These are phyloP conservation scores for Boletellus ananiceps DNA, from an alignment of 768 basidiomycete species.

Conservation along the genomic window DNA sequence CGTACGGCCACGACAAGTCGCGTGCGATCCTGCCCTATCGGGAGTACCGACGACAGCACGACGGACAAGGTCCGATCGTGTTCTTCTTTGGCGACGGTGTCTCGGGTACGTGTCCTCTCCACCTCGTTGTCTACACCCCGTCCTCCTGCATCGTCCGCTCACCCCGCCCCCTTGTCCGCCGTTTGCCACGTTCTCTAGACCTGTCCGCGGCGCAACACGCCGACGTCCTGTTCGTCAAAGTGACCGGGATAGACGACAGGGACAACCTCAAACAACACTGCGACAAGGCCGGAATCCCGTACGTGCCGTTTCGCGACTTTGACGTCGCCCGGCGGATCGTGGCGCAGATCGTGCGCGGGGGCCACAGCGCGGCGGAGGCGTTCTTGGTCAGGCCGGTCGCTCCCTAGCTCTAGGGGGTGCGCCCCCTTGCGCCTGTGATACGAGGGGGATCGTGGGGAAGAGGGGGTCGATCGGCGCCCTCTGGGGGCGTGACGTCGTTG, in stretches of 20 bases:
- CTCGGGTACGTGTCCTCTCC: slow-evolving; percentile 53
- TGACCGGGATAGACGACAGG: slow-evolving; percentile 59
- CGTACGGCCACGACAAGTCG: slow-evolving; percentile 94
- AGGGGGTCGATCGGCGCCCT: too few relatives aligned
- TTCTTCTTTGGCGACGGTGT: slow-evolving; percentile 99
- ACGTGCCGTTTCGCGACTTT: slow-evolving; percentile 77
- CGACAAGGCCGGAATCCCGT: slow-evolving; percentile 68
- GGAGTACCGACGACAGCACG: slow-evolving; percentile 34
- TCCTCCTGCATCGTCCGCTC: not conserved
- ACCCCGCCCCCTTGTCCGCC: not conserved
- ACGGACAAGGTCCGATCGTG: slow-evolving; percentile 51
- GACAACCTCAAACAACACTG: slow-evolving; percentile 89
- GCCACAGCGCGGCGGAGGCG: slow-evolving; percentile 36
- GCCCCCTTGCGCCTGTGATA: too few relatives aligned
- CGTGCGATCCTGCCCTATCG: slow-evolving; percentile 88
- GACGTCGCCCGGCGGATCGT: slow-evolving; percentile 55
- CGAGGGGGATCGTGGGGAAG: too few relatives aligned
- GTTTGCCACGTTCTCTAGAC: slow-evolving; percentile 40
- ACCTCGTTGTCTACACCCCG: too few relatives aligned
- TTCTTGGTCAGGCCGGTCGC: slow-evolving; percentile 17
- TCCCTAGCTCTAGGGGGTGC: too few relatives aligned
- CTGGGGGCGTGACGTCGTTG: too few relatives aligned
- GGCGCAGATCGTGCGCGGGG: slow-evolving; percentile 59
- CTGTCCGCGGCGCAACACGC: slow-evolving; percentile 91
- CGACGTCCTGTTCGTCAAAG: slow-evolving; percentile 93